Conservation (phyloP, 176 grass and related monocot genomes). For the Triticum aestivum region DNA sequence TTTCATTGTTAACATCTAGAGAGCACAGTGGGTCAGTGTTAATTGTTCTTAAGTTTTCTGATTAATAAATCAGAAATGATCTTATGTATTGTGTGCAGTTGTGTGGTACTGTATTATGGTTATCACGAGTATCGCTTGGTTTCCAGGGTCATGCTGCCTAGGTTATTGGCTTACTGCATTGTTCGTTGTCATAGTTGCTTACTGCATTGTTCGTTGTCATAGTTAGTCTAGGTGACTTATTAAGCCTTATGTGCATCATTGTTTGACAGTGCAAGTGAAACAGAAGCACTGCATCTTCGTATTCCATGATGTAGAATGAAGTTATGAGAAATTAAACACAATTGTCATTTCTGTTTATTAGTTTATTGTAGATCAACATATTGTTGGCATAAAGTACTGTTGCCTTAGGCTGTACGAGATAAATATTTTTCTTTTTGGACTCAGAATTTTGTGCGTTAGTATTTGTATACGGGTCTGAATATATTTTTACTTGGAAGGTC, state of each 20-base stretch:
- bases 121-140: slow-evolving; percentile 1
- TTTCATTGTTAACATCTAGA: slow-evolving; percentile 14
- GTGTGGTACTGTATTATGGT: background rate
- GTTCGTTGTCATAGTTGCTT: background rate
- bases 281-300: background rate
- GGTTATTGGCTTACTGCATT: background rate
- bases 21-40: background rate
- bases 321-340: slow-evolving; percentile 3
- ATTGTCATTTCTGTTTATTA: background rate
- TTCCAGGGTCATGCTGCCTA: slow-evolving; percentile 4
- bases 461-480: background rate
- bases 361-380: slow-evolving; percentile 9
- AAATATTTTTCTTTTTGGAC: background rate
- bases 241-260: slow-evolving; percentile 4
- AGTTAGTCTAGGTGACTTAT: slow-evolving; percentile 15
- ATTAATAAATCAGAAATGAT: slow-evolving; percentile 10
- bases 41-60: background rate
- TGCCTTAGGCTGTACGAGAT: slow-evolving; percentile 10
- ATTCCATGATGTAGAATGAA: slow-evolving; percentile 1
- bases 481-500: slow-evolving; percentile 1
- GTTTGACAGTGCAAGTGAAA: slow-evolving; percentile 20
- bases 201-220: slow-evolving; percentile 1
- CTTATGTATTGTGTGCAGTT: background rate
- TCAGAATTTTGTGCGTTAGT: background rate
- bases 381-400: background rate